These are phyloP conservation scores for Sisymbrium altissimum DNA, from an alignment of 345 rosid species.

Conservation along the genomic window DNA sequence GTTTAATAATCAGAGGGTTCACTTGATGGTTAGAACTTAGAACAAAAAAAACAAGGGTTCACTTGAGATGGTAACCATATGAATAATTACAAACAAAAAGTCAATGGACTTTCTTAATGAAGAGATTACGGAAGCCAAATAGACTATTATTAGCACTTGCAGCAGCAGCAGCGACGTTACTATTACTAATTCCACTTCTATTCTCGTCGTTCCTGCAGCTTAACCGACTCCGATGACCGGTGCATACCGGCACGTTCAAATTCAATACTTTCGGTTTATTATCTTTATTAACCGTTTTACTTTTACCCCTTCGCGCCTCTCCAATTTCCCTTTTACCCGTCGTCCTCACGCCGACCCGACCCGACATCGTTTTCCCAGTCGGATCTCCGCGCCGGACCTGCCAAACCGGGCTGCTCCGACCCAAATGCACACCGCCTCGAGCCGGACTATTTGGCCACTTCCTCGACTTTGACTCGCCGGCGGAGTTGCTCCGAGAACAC, in stretches of 20 bases:
- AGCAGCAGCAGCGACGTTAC: neutral
- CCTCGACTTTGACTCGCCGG: conserved; percentile 47
- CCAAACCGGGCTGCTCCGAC: conserved; percentile 85
- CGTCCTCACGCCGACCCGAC: conserved; percentile 28
- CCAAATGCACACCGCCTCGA: conserved; percentile 60
- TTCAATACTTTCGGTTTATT: conserved; percentile 41
- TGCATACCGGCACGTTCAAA: conserved; percentile 56
- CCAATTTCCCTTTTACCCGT: conserved; percentile 20
- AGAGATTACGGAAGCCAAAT: conserved; percentile 60
- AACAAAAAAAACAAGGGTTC: no score
- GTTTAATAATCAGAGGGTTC: no score
- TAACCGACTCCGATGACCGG: conserved; percentile 50
- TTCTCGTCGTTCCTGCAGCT: conserved; percentile 49
- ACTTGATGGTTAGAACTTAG: no score
- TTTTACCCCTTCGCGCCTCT: conserved; percentile 15
- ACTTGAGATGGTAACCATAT: neutral
- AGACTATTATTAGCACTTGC: neutral
- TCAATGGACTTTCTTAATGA: conserved; percentile 48
- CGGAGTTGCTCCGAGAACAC: conserved; percentile 77
- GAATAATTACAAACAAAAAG: neutral
- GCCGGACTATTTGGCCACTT: conserved; percentile 74
- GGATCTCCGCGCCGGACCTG: conserved; percentile 50
- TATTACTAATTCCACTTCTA: neutral
- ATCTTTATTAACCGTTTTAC: conserved; percentile 22
- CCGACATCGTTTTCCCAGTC: conserved; percentile 1